phyloP scores from a whole-genome alignment of 345 rosid species.

The Eucalyptus curtisii region DNA sequence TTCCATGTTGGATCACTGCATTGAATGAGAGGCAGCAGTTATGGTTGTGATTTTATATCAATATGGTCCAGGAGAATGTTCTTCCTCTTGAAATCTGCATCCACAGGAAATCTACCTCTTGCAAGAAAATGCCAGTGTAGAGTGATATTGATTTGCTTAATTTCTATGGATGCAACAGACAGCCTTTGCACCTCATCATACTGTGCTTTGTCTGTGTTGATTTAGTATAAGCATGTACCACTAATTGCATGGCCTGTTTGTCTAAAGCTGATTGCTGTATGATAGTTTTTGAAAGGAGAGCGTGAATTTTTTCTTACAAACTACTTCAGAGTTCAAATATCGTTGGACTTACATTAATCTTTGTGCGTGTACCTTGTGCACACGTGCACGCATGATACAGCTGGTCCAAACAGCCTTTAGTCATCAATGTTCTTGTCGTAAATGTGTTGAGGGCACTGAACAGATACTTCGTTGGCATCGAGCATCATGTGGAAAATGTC shows the following conservation, averaged over 20 bases:
- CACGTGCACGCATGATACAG: neutral
- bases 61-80: neutral
- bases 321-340: neutral
- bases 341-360: neutral
- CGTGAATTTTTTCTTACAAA: neutral
- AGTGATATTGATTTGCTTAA: too few relatives aligned
- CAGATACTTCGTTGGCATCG: fast-evolving
- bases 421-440: fast-evolving
- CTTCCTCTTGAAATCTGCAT: neutral
- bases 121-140: neutral
- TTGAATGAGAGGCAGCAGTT: neutral
- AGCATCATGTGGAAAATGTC: neutral
- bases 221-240: fast-evolving
- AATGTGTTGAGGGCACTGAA: neutral
- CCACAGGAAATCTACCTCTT: neutral
- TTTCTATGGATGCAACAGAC: too few relatives aligned
- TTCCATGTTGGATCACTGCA: too few relatives aligned
- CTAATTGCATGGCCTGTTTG: neutral
- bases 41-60: fast-evolving
- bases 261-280: neutral
- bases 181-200: neutral
- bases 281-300: neutral
- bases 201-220: neutral
- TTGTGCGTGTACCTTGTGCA: neutral
- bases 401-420: fast-evolving